Evolutionary conservation across 192 early-diverging fungal genomes (phyloP), one percentile per base, ranked within the genome.

Genomic region (Backusella westeae): DNA sequence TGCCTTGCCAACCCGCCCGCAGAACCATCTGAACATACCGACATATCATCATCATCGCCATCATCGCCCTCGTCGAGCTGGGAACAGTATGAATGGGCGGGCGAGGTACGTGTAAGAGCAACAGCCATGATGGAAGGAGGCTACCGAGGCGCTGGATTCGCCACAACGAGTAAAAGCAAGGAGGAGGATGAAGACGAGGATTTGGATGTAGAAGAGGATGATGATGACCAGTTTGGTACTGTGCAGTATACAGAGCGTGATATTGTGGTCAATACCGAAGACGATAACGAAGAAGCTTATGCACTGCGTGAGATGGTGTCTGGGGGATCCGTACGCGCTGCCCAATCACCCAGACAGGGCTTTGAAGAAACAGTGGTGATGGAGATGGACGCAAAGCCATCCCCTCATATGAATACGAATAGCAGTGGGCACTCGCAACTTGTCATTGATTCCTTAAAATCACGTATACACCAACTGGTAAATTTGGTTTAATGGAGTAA

Each of bases 21-120:
- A 38, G 67, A 8, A 72, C 49, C 21, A 76, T 56, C 10, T 70
- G 75, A 29, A 77, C 32, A 17, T 67, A 69, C 32, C 2, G 38
- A 39, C 68, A 66, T 34, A 72, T 32, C 32, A 32, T 32, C 32
- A 56, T 34, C n/a, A 41, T 53, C 35, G 49, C 7, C 8, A 7
- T 66, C 68, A 29, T 46, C 67, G 15, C 52, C 42, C 23, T 34
- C 56, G 53, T 59, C 34, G 69, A 80, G 79, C 4, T 91, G 89
- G 81, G 92, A 94, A 35, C 90, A 92, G 73, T 96, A 97, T 46
- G 89, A 87, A 36, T 96, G 94, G 94, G 92, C 90, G 1, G 95
- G 96, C 2, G 89, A 94, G 80, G 87, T 85, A 4, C 88, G 95
- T 4, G 87, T 97, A 14, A 87, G 96, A 7, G 92, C 91, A 3